Conservation (phyloP, 2,329 filamentous ascomycete species). For the Aspergillus clavatus region DNA sequence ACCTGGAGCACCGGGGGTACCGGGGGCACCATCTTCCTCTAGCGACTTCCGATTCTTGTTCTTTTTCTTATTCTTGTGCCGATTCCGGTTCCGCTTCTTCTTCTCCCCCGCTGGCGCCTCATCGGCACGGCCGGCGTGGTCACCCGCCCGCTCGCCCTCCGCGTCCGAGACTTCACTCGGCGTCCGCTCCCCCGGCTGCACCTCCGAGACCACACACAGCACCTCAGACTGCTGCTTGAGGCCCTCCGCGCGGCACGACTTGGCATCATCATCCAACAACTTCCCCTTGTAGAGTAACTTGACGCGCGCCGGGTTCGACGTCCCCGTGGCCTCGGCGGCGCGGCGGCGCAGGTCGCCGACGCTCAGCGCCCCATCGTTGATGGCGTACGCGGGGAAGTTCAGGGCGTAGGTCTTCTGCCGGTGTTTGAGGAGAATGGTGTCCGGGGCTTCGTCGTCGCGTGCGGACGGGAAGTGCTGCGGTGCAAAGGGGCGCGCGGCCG, state of each 20-base stretch:
- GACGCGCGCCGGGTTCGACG: constrained; percentile 34
- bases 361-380: constrained; percentile 42
- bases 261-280: constrained; percentile 39
- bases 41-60: constrained; percentile 14
- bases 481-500: constrained; percentile 13
- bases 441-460: constrained; percentile 37
- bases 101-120: constrained; percentile 16
- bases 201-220: constrained; percentile 43
- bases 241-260: constrained; percentile 39
- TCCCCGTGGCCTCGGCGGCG: constrained; percentile 36
- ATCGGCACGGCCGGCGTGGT: constrained; percentile 15
- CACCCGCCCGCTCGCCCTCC: constrained; percentile 18
- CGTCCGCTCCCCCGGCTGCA: constrained; percentile 25
- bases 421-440: constrained; percentile 42
- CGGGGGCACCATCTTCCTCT: too few relatives aligned
- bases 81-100: constrained; percentile 12
- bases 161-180: constrained; percentile 31
- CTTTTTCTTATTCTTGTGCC: constrained; percentile 20
- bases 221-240: constrained; percentile 47
- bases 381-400: constrained; percentile 44
- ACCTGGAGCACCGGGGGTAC: too few relatives aligned
- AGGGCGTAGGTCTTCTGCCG: constrained; percentile 40
- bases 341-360: constrained; percentile 39
- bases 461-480: constrained; percentile 10
- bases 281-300: constrained; percentile 46